Percentiles rank a stretch among this genome's conserved stretches.
Conservation (phyloP, 2,329 filamentous ascomycete genomes). For the Keithomyces neogunnii region DNA sequence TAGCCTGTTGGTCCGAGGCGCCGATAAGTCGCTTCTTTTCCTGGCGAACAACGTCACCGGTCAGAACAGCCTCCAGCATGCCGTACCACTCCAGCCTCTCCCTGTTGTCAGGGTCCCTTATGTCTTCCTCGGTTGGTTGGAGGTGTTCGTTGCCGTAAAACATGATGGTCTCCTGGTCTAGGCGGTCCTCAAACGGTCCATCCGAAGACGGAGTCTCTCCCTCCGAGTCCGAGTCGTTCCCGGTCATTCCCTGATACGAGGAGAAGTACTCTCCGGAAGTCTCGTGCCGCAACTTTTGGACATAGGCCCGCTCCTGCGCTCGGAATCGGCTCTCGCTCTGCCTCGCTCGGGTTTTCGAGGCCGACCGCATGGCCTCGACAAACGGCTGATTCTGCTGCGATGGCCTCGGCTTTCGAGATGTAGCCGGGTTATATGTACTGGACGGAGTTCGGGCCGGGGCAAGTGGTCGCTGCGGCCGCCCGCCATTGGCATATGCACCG, state of each 20-base stretch:
- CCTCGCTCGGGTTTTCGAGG: conserved; percentile 42
- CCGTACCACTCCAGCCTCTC: conserved; percentile 96
- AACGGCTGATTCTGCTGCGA: conserved; percentile 29
- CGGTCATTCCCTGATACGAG: conserved; percentile 50
- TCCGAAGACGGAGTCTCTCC: conserved; percentile 86
- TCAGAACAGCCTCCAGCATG: conserved; percentile 92
- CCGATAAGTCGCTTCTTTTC: conserved; percentile 95
- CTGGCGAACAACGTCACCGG: conserved; percentile 92
- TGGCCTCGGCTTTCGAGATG: conserved; percentile 37
- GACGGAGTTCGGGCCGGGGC: conserved; percentile 67
- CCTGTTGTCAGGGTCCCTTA: conserved; percentile 78
- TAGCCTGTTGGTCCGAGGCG: conserved; percentile 50
- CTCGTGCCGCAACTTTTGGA: conserved; percentile 82
- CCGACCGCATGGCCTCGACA: conserved; percentile 37
- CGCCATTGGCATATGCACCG: conserved; percentile 20
- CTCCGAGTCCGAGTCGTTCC: conserved; percentile 76
- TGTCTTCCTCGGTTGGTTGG: conserved; percentile 80
- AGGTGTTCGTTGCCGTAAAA: conserved; percentile 88
- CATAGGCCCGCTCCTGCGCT: conserved; percentile 85
- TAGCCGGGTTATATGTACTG: conserved; percentile 68
- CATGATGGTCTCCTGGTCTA: conserved; percentile 86
- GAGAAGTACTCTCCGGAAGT: conserved; percentile 59
- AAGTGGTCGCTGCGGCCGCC: conserved; percentile 56
- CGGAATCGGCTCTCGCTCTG: conserved; percentile 36
- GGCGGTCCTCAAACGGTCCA: conserved; percentile 73